phyloP scores from a whole-genome alignment of 2,329 filamentous ascomycete species.

The Scytalidium lignicola region DNA sequence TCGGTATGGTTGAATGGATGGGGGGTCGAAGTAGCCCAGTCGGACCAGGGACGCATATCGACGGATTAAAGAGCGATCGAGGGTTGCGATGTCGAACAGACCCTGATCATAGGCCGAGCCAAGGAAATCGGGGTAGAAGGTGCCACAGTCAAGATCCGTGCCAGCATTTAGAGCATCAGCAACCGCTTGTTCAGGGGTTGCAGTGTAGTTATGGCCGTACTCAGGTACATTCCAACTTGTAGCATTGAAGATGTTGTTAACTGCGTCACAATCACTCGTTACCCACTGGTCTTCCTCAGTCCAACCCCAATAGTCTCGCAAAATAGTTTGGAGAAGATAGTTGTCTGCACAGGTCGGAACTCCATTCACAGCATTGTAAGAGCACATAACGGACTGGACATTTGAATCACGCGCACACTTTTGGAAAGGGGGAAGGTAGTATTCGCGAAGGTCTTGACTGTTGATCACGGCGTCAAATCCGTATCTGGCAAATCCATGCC shows the following conservation, averaged over 20 bases:
- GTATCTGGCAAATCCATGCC: slow-evolving; percentile 38
- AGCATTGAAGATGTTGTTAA: slow-evolving; percentile 45
- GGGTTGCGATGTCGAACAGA: slow-evolving; percentile 37
- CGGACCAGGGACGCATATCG: slow-evolving; percentile 50
- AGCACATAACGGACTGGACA: slow-evolving; percentile 56
- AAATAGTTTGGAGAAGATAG: slow-evolving; percentile 57
- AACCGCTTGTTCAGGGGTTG: slow-evolving; percentile 29
- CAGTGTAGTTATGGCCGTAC: slow-evolving; percentile 31
- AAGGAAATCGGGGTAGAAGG: slow-evolving; percentile 11
- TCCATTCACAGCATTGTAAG: slow-evolving; percentile 61
- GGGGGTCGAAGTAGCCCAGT: slow-evolving; percentile 52
- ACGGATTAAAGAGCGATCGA: slow-evolving; percentile 45
- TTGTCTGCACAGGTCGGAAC: slow-evolving; percentile 58
- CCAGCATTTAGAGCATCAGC: slow-evolving; percentile 31
- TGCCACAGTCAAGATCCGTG: slow-evolving; percentile 19
- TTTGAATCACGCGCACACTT: slow-evolving; percentile 54
- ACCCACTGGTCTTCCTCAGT: slow-evolving; percentile 55
- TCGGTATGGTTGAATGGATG: slow-evolving; percentile 40
- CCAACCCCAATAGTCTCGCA: slow-evolving; percentile 63
- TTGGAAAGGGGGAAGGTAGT: slow-evolving; percentile 63
- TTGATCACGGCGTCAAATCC: slow-evolving; percentile 52
- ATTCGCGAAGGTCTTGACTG: slow-evolving; percentile 60
- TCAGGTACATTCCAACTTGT: slow-evolving; percentile 34
- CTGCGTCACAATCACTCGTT: slow-evolving; percentile 60
- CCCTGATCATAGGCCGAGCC: slow-evolving; percentile 23